phyloP scores from a whole-genome alignment of 495 filamentous ascomycete species.

The Penicillium ochrochloron region DNA sequence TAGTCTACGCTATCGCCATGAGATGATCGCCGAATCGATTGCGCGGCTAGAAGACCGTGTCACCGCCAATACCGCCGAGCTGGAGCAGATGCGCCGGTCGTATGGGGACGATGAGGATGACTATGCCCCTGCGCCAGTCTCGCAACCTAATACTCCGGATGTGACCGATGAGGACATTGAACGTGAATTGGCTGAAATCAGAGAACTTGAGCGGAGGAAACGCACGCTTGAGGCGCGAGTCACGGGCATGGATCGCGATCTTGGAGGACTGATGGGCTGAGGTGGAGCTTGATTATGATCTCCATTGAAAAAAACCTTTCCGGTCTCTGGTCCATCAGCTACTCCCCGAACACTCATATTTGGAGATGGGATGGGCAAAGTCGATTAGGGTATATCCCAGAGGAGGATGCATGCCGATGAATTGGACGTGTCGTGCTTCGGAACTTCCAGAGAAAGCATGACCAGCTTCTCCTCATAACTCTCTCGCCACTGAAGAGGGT shows the following conservation, averaged over 20 bases:
- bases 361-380: background rate
- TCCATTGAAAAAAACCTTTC: background rate
- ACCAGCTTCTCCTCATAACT: background rate
- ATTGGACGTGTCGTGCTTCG: background rate
- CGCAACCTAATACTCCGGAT: slow-evolving; percentile 49
- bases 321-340: background rate
- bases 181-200: slow-evolving; percentile 90
- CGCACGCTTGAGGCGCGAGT: slow-evolving; percentile 76
- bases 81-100: slow-evolving; percentile 72
- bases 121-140: slow-evolving; percentile 39
- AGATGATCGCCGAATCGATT: slow-evolving; percentile 73
- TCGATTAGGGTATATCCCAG: background rate
- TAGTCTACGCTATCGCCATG: slow-evolving; percentile 70
- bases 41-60: slow-evolving; percentile 79
- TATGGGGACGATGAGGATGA: slow-evolving; percentile 47
- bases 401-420: background rate
- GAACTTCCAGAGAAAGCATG: background rate
- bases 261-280: slow-evolving; percentile 67
- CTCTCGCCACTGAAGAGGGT: too few relatives aligned
- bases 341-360: background rate
- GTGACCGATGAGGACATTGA: slow-evolving; percentile 82
- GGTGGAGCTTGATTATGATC: background rate
- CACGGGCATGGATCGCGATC: slow-evolving; percentile 77
- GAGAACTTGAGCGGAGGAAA: slow-evolving; percentile 94
- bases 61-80: slow-evolving; percentile 71